Evolutionary conservation across 2,329 filamentous ascomycete genomes (phyloP).

Genomic region (Calonectria hongkongensis): DNA sequence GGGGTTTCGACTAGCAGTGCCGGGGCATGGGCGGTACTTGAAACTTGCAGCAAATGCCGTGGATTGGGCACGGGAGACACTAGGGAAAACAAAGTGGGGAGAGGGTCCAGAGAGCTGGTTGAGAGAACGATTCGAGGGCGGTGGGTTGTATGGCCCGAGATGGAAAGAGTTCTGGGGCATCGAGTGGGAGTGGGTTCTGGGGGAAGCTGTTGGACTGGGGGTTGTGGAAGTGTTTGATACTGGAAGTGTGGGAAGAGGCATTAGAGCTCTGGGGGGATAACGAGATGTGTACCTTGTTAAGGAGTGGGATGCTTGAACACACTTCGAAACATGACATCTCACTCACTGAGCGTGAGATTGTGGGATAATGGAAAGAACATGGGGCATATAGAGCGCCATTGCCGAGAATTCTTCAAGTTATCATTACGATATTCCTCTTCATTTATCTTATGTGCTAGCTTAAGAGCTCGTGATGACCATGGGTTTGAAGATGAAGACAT

Average conservation of each 20-base stretch:
- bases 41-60: conserved; percentile 78
- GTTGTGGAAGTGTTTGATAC: conserved; percentile 85
- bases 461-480: neutral
- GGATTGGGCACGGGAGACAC: conserved; percentile 75
- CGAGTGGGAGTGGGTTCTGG: conserved; percentile 82
- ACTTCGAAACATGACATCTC: neutral
- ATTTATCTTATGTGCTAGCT: neutral
- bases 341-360: neutral
- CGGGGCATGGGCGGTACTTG: conserved; percentile 79
- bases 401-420: neutral
- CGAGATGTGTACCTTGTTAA: neutral
- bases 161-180: conserved; percentile 84
- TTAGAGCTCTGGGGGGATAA: conserved; percentile 67
- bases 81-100: conserved; percentile 75
- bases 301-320: neutral
- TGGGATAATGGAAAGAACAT: neutral
- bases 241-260: conserved; percentile 81
- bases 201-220: conserved; percentile 82
- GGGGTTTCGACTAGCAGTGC: conserved; percentile 76
- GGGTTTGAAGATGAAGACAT: neutral
- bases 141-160: conserved; percentile 63
- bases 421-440: neutral
- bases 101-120: conserved; percentile 79
- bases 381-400: neutral
- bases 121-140: conserved; percentile 82